Evolutionary conservation across 768 basidiomycete species (phyloP), one percentile per base, ranked within the genome.

Genomic region (Leccinellum rugosiceps): DNA sequence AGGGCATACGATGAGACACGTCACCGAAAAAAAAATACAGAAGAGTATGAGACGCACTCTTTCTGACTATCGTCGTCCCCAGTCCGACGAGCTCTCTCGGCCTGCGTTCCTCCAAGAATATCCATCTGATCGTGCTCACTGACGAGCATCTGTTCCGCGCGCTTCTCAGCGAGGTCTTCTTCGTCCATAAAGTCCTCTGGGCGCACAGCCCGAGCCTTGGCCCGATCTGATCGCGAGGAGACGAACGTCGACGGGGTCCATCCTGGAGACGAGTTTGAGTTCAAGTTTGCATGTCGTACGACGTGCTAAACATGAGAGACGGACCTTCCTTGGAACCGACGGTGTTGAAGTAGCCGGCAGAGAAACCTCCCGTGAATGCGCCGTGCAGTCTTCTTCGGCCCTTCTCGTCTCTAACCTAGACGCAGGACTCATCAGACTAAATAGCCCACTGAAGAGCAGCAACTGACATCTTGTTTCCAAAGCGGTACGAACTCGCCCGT

Each of bases 151-250:
- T 86, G 79, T 62, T 82, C 83, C 41, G 94, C 92, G 32, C 80
- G 83, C 58, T 90, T 72, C 59, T 92, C 92, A 46, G 90, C 85
- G 15, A 98, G 76, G 70, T 98, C 97, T 74, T 99, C 97, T 44
- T 98, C 97, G 74, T 99, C 97, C 97, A 99, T 98, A 69, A 92
- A 98, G 69, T 97, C 94, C 72, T 96, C 92, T 0, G 93, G 88
- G 31, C 80, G 80, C n/a, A 79, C 74, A 3, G 73, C 74, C 63
- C 82, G 79, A 26, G 59, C 53, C 69, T 87, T 87, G 47, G 83
- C 83, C 49, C 94, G 83, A 45, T 91, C 88, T 28, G 69, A 73
- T 31, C 94, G 83, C 7, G 95, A 97, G 0, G 96, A 98, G 14
- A 91, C 86, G 72, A 98, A 99, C 3, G 92, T 91, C 32, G 89